A percentile compares a stretch with the other conserved stretches of the same genome.
Conservation (phyloP, 345 rosid genomes). For the Eutrema japonicum region DNA sequence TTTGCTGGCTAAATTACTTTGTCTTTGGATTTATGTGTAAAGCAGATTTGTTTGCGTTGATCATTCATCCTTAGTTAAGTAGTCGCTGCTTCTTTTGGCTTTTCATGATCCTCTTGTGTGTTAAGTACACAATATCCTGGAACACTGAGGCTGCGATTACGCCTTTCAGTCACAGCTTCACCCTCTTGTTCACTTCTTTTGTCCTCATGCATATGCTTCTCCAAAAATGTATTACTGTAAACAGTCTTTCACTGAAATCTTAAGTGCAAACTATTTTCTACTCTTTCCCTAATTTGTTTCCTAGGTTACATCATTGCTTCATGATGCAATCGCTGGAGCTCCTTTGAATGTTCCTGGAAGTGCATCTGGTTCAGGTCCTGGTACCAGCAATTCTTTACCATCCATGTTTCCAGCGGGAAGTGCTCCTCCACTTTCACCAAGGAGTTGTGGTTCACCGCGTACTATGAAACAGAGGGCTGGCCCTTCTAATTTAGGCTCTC, state of each 20-base stretch:
- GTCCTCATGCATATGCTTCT: not conserved
- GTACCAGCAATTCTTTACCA: slow-evolving; percentile 68
- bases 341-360: slow-evolving; percentile 75
- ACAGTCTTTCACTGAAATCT: not conserved
- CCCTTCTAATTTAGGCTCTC: slow-evolving; percentile 86
- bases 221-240: not conserved
- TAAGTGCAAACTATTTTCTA: not conserved
- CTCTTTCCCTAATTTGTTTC: slow-evolving; percentile 12
- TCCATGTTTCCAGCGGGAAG: slow-evolving; percentile 97
- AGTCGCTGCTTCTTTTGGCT: too few species aligned
- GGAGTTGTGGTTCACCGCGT: slow-evolving; percentile 94
- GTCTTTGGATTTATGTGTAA: not conserved
- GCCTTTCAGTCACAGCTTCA: too few species aligned
- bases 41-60: not conserved
- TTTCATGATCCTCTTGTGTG: too few species aligned
- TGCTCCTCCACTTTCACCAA: slow-evolving; percentile 96
- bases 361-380: slow-evolving; percentile 60
- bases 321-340: slow-evolving; percentile 78
- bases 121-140: too few species aligned
- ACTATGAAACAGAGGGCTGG: slow-evolving; percentile 71
- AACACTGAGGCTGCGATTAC: too few species aligned
- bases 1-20: not conserved
- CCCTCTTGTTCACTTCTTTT: not conserved
- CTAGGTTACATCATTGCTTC: slow-evolving; percentile 74
- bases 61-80: too few species aligned